Conservation (phyloP, 2,329 filamentous ascomycete genomes). For the Arthrobotrys musiformis region DNA sequence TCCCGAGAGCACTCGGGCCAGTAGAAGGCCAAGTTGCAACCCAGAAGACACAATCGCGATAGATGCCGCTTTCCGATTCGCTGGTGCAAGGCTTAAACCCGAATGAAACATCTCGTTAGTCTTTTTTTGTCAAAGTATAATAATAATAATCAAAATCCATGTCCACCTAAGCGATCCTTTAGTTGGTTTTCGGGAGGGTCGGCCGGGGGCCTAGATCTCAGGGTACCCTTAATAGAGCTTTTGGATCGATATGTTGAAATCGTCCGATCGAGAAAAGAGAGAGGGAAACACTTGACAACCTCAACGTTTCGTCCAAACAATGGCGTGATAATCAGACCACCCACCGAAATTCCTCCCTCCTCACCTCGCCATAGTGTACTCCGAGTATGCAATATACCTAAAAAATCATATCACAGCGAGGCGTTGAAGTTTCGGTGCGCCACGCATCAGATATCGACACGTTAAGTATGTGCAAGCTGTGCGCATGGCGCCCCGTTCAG, state of each 20-base stretch:
- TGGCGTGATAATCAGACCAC: conserved; percentile 22
- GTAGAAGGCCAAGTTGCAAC: conserved; percentile 77
- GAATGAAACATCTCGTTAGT: too few species aligned
- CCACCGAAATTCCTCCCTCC: not conserved
- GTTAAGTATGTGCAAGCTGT: conserved; percentile 1
- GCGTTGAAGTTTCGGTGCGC: not conserved
- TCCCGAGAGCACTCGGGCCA: conserved; percentile 79
- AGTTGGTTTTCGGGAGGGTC: not conserved
- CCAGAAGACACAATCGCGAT: conserved; percentile 80
- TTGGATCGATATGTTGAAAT: conserved; percentile 4
- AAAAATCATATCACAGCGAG: not conserved
- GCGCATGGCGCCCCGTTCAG: not conserved
- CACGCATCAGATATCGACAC: conserved; percentile 6
- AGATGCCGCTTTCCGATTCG: conserved; percentile 73
- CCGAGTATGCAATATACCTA: not conserved
- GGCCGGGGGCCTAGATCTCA: not conserved
- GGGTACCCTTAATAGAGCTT: not conserved
- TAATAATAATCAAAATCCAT: not conserved
- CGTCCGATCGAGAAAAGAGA: not conserved
- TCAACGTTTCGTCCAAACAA: conserved; percentile 2
- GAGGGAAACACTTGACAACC: not conserved
- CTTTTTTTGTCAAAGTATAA: not conserved
- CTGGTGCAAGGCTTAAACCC: conserved; percentile 70
- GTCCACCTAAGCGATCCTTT: not conserved
- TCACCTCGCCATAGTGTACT: not conserved